Conservation (phyloP, 2,329 filamentous ascomycete genomes). For the Ilyonectria mors-panacis region DNA sequence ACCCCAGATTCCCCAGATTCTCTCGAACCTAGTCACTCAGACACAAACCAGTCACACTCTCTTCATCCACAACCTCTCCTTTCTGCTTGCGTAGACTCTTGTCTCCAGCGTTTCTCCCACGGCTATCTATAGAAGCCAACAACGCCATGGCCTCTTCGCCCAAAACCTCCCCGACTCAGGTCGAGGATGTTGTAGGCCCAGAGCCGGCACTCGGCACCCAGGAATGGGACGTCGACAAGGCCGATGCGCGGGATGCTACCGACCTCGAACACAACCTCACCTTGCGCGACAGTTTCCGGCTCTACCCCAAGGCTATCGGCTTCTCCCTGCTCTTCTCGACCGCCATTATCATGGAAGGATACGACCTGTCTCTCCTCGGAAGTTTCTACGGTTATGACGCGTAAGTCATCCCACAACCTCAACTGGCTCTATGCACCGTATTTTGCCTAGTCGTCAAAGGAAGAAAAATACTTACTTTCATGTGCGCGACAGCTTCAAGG, state of each 20-base stretch:
- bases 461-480: neutral
- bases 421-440: neutral
- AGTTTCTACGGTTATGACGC: conserved; percentile 58
- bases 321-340: conserved; percentile 61
- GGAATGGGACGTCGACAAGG: neutral
- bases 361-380: conserved; percentile 58
- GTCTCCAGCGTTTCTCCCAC: no score
- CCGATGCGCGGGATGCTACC: conserved; percentile 50
- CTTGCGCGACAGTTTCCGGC: conserved; percentile 53
- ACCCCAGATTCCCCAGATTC: neutral
- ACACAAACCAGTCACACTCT: neutral
- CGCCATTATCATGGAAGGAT: conserved; percentile 59
- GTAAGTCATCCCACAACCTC: conserved; percentile 23
- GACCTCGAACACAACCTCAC: conserved; percentile 56
- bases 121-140: no score
- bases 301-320: conserved; percentile 59
- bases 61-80: neutral
- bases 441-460: neutral
- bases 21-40: neutral
- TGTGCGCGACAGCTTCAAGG: conserved; percentile 53
- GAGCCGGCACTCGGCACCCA: neutral
- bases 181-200: neutral
- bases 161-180: neutral
- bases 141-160: neutral
- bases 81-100: neutral